Evolutionary conservation across 441 rosid genomes (phyloP).

Genomic region (Bruguiera hainesii): DNA sequence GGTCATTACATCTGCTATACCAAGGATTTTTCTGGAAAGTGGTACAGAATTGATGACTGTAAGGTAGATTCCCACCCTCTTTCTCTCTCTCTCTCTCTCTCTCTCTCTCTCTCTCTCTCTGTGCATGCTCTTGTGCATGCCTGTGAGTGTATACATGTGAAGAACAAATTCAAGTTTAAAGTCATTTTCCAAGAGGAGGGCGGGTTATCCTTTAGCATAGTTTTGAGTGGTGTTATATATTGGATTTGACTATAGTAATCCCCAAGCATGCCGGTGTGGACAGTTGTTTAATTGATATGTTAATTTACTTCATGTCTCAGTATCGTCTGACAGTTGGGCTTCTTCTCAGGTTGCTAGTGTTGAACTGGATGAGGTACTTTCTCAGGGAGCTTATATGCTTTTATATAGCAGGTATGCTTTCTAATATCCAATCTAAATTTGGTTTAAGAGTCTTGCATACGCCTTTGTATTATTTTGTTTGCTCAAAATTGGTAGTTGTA

Average conservation of each 20-base stretch:
- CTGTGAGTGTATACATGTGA: too few relatives aligned
- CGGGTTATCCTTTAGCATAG: too few relatives aligned
- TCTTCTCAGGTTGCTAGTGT: conserved; percentile 61
- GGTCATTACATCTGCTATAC: conserved; percentile 94
- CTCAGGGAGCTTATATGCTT: conserved; percentile 96
- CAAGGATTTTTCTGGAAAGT: conserved; percentile 77
- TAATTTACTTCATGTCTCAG: too few relatives aligned
- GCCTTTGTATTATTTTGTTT: conserved; percentile 6
- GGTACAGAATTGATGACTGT: conserved; percentile 87
- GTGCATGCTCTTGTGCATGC: too few relatives aligned
- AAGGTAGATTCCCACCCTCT: conserved; percentile 51
- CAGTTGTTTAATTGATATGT: too few relatives aligned
- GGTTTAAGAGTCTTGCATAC: background rate
- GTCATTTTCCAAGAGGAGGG: too few relatives aligned
- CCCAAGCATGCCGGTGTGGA: too few relatives aligned
- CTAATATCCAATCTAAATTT: conserved; percentile 5
- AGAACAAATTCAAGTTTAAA: too few relatives aligned
- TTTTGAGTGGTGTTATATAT: too few relatives aligned
- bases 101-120: conserved; percentile 16
- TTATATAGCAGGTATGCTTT: conserved; percentile 71
- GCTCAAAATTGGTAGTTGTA: background rate
- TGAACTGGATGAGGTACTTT: conserved; percentile 82
- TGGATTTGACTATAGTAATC: too few relatives aligned
- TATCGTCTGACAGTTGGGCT: conserved; percentile 1
- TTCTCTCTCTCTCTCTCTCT: conserved; percentile 16